These are phyloP conservation scores for Tagetes erecta DNA, from an alignment of 129 eudicot genomes.

Conservation along the genomic window DNA sequence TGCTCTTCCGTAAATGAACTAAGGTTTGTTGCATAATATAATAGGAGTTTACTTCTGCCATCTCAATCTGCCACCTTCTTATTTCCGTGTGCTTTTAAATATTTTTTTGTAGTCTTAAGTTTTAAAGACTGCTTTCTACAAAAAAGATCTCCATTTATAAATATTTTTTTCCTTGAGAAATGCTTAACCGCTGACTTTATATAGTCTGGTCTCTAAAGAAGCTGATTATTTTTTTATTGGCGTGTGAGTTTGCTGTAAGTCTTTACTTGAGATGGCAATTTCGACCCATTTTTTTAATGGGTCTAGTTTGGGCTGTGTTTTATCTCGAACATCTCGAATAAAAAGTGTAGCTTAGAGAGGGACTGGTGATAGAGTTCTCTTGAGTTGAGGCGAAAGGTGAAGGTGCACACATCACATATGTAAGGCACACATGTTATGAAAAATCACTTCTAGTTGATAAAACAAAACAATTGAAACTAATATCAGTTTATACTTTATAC, in stretches of 20 bases:
- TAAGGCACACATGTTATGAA: background rate
- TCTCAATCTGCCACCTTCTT: background rate
- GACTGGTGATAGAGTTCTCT: background rate
- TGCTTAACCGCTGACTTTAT: background rate
- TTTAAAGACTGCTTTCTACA: background rate
- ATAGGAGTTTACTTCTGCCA: background rate
- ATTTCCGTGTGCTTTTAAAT: background rate
- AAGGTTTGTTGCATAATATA: slow-evolving; percentile 51
- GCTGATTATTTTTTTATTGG: slow-evolving; percentile 10
- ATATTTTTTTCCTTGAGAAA: background rate
- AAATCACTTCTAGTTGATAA: too few species aligned
- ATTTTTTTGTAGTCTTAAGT: background rate
- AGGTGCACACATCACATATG: background rate
- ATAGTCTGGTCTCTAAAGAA: background rate
- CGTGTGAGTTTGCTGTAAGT: slow-evolving; percentile 5
- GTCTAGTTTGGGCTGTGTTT: background rate
- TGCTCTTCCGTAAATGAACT: slow-evolving; percentile 62
- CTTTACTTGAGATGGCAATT: background rate
- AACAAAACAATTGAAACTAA: background rate
- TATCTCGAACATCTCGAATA: background rate
- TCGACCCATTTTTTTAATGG: background rate
- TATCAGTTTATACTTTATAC: background rate
- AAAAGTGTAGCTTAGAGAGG: background rate
- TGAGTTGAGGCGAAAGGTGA: background rate
- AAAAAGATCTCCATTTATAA: background rate